phyloP scores from a whole-genome alignment of 352 stramenopile species.

The Pythium phragmitis region DNA sequence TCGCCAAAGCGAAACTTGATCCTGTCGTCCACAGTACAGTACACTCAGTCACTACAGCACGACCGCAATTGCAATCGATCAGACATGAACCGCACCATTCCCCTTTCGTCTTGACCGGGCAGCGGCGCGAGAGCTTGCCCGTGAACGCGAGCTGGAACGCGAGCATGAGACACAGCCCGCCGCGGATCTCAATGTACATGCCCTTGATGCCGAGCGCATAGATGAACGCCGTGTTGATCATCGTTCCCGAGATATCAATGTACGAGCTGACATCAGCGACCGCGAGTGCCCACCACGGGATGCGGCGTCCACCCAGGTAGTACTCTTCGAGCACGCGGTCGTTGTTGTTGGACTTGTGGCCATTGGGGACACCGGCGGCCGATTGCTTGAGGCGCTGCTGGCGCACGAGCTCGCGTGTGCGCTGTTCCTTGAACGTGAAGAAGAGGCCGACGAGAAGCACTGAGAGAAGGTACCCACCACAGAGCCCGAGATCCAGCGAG shows the following conservation, averaged over 20 bases:
- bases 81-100: slow-evolving; percentile 48
- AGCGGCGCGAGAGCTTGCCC: slow-evolving; percentile 70
- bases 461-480: slow-evolving; percentile 53
- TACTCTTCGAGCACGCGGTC: slow-evolving; percentile 66
- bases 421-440: slow-evolving; percentile 62
- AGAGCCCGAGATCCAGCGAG: slow-evolving; percentile 53
- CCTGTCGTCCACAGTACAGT: slow-evolving; percentile 28
- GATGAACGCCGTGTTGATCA: slow-evolving; percentile 84
- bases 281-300: slow-evolving; percentile 72
- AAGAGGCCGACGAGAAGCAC: slow-evolving; percentile 65
- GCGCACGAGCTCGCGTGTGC: slow-evolving; percentile 35
- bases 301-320: slow-evolving; percentile 63
- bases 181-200: slow-evolving; percentile 85
- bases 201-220: slow-evolving; percentile 80
- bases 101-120: slow-evolving; percentile 72
- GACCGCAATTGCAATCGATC: background rate
- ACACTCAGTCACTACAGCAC: too few relatives aligned
- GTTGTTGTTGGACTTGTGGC: slow-evolving; percentile 26
- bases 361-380: slow-evolving; percentile 13
- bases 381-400: slow-evolving; percentile 26
- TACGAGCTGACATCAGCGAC: slow-evolving; percentile 82
- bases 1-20: slow-evolving; percentile 81
- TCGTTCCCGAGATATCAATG: slow-evolving; percentile 83
- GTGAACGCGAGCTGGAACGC: slow-evolving; percentile 82
- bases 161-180: slow-evolving; percentile 73